Evolutionary conservation across 495 filamentous ascomycete genomes (phyloP).

Genomic region (Neurospora sp.): DNA sequence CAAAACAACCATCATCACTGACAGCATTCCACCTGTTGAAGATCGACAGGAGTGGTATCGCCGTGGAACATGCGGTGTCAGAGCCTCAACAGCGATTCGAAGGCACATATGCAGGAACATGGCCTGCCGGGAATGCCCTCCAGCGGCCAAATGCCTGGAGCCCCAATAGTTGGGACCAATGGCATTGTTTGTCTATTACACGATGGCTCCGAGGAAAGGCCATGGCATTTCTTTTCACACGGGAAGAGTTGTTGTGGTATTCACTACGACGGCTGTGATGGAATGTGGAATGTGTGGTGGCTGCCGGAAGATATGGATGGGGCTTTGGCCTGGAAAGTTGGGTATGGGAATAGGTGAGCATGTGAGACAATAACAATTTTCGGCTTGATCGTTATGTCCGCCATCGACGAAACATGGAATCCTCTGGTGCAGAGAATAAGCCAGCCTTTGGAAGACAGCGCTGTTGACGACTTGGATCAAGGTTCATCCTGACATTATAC

Average conservation of each 20-base stretch:
- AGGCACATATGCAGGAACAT: neutral
- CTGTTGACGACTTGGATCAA: neutral
- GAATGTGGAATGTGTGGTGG: neutral
- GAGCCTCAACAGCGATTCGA: neutral
- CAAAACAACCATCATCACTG: neutral
- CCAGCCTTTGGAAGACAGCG: neutral
- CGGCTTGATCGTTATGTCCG: neutral
- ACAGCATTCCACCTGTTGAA: neutral
- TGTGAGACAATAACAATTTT: neutral
- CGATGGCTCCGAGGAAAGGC: neutral
- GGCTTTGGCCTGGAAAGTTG: neutral
- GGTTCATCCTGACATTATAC: neutral
- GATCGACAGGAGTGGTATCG: neutral
- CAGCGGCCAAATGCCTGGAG: neutral
- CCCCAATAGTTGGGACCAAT: neutral
- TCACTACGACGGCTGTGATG: neutral
- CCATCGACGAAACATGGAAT: neutral
- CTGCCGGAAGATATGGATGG: neutral
- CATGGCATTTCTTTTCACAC: neutral
- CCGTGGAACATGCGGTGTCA: neutral
- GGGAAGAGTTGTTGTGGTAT: neutral
- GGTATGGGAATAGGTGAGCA: neutral
- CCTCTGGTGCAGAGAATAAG: neutral
- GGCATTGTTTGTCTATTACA: neutral
- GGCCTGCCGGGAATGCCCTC: neutral